Evolutionary conservation across 345 rosid genomes (phyloP), one percentile per base, ranked within the genome.

Genomic region (Lepidium didymum): DNA sequence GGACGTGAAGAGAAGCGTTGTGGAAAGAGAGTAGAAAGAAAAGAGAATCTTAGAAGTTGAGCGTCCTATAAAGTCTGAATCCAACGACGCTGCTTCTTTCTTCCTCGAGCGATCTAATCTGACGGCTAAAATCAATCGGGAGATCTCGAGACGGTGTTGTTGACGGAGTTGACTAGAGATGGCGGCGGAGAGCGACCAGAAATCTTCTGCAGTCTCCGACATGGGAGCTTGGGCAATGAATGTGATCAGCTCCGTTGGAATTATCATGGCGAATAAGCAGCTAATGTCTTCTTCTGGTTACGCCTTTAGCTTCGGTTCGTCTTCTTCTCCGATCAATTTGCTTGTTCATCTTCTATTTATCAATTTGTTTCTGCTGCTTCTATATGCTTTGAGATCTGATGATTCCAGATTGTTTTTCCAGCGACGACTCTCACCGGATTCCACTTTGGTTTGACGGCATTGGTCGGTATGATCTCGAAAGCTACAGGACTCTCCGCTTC

Each of bases 211-310:
- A 37, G 90, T 93, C 13, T 90, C 98, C 3, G 87, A 92, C 59
- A 81, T 86, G 44, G 97, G 98, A 51, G 97, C 98, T 4, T 93
- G 97, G 98, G 97, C 87, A 29, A 88, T 93, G 97, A 93, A 93
- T 71, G 91, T 93, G 46, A 42, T 93, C 14, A 93, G 97, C 81
- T 93, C 97, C 54, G 94, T 93, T 44, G 96, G 94, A 11, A 85
- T 93, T 34, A 90, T 90, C 46, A 88, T 93, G 98, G 97, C 88
- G 33, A 93, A 93, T 80, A 93, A 93, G 78, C 98, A 88, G 78
- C 87, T 93, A 10, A 90, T 93, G 97, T 83, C 97, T 13, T 56
- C 90, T 51, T 59, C 67, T 55, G 97, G 98, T 21, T 90, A 78
- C 71, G 85, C 74, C 63, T 93, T 93, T 69, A 60, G 86, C 76